phyloP scores from a whole-genome alignment of 2,329 filamentous ascomycete species.

The Colletotrichum acutatum region DNA sequence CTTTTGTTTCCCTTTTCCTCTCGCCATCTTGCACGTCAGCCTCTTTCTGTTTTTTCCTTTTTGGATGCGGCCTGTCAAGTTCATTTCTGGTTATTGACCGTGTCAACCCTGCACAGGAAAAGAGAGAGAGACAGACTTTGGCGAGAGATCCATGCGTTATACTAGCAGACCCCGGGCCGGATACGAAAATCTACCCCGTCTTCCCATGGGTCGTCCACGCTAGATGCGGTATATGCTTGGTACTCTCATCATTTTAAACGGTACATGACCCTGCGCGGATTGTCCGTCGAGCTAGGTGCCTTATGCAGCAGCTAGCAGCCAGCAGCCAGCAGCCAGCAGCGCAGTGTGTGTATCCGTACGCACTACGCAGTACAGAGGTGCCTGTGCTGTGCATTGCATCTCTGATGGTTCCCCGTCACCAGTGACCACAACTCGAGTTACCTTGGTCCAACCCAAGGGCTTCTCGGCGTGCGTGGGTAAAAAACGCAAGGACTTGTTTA shows the following conservation, averaged over 20 bases:
- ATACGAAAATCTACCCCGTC: constrained; percentile 1
- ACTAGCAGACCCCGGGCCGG: background rate
- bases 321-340: background rate
- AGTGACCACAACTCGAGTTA: background rate
- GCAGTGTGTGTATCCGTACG: too few relatives aligned
- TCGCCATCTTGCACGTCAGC: background rate
- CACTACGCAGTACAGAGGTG: background rate
- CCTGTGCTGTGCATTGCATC: constrained; percentile 13
- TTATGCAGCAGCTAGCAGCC: background rate
- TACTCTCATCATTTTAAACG: background rate
- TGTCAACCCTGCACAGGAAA: constrained; percentile 16
- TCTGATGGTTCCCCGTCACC: constrained; percentile 8
- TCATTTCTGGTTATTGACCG: constrained; percentile 11
- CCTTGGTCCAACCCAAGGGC: constrained; percentile 1
- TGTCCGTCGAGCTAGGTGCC: background rate
- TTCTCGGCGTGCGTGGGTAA: constrained; percentile 10
- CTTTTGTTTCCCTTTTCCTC: background rate
- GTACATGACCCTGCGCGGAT: constrained; percentile 1
- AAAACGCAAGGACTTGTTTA: constrained; percentile 17
- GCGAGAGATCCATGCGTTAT: constrained; percentile 21
- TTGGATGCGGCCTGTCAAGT: constrained; percentile 3
- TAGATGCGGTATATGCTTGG: background rate
- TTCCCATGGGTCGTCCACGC: background rate
- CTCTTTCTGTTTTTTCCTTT: background rate
- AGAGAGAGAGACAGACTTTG: constrained; percentile 8